Conservation (phyloP, 768 basidiomycete species). For the Termitomyces sp. region DNA sequence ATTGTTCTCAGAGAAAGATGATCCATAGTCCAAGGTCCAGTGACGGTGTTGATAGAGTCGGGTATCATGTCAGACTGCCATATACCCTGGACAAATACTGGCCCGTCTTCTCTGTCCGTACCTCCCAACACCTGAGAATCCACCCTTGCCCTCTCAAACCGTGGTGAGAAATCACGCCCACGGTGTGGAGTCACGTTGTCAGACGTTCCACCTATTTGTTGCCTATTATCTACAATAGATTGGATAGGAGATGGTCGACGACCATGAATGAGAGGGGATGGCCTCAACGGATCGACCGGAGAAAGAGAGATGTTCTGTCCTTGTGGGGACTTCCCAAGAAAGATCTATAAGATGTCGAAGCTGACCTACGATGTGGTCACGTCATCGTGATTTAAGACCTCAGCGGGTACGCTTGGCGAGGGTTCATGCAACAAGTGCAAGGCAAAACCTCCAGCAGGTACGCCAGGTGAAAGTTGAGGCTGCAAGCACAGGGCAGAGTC, state of each 20-base stretch:
- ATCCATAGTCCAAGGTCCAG: slow-evolving; percentile 8
- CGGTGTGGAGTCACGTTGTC: background rate
- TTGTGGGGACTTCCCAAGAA: background rate
- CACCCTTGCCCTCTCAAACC: background rate
- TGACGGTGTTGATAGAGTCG: background rate
- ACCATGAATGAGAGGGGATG: background rate
- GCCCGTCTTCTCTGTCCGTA: background rate
- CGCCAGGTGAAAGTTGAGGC: background rate
- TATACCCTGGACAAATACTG: background rate
- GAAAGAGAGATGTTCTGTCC: too few relatives aligned
- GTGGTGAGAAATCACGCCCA: background rate
- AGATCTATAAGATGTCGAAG: slow-evolving; percentile 1
- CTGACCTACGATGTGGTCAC: background rate
- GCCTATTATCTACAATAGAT: background rate
- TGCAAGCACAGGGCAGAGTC: background rate
- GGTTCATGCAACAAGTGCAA: background rate
- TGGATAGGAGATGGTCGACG: background rate
- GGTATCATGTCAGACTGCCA: background rate
- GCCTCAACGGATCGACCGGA: background rate
- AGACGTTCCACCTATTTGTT: background rate
- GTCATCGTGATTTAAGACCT: background rate
- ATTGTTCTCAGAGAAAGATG: background rate
- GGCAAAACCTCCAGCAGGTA: background rate
- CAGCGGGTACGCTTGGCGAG: background rate
- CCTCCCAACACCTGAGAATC: background rate